phyloP scores from a whole-genome alignment of 495 filamentous ascomycete species.

The Neurospora africana region DNA sequence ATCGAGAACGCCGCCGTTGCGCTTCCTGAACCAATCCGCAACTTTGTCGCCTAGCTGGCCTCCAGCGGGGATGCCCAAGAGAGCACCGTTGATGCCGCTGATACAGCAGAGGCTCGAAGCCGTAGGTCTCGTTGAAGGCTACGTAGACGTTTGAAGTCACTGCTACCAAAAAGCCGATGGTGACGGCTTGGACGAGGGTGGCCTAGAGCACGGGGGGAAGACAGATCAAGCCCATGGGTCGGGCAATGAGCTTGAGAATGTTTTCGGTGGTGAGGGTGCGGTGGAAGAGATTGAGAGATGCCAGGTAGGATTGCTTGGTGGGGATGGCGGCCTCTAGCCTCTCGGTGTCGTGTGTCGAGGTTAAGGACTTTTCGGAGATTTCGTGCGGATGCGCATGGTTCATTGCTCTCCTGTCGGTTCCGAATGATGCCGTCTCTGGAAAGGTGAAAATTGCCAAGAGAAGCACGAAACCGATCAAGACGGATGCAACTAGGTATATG shows the following conservation, averaged over 20 bases:
- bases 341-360: background rate
- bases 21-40: conserved; percentile 39
- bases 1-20: conserved; percentile 42
- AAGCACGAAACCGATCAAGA: conserved; percentile 32
- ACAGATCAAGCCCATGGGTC: conserved; percentile 35
- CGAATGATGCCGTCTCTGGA: conserved; percentile 41
- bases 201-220: conserved; percentile 43
- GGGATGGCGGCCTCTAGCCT: background rate
- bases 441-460: conserved; percentile 42
- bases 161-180: conserved; percentile 44
- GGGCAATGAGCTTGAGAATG: conserved; percentile 35
- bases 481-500: conserved; percentile 41
- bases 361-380: background rate
- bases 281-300: conserved; percentile 28
- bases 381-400: background rate
- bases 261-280: conserved; percentile 32
- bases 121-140: conserved; percentile 35
- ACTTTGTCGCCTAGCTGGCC: conserved; percentile 40
- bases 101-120: conserved; percentile 38
- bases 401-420: background rate
- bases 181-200: conserved; percentile 37
- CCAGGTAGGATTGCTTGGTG: conserved; percentile 20
- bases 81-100: conserved; percentile 36
- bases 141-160: conserved; percentile 41
- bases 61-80: conserved; percentile 39